phyloP scores from a whole-genome alignment of 805 yeast genomes.

The Cyberlindnera bimundalis region DNA sequence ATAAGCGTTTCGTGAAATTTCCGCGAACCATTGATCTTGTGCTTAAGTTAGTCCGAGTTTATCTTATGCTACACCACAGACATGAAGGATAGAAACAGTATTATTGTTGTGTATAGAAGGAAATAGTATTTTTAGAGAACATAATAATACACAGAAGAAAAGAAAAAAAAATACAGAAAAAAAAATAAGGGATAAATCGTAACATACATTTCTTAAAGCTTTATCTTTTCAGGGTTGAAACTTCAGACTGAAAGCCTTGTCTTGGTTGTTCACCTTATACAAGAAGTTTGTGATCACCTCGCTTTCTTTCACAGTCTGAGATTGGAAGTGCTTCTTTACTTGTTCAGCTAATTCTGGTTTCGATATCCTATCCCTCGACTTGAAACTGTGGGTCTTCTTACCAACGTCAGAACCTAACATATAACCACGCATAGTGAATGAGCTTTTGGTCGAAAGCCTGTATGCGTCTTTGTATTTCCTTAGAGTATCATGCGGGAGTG shows the following conservation, averaged over 20 bases:
- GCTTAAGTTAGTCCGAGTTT: no score
- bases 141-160: no score
- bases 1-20: no score
- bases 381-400: conserved; percentile 51
- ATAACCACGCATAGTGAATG: conserved; percentile 66
- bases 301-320: conserved; percentile 64
- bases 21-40: conserved; percentile 1
- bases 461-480: conserved; percentile 66
- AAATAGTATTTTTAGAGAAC: no score
- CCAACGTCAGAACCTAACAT: conserved; percentile 72
- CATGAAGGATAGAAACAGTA: neutral
- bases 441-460: conserved; percentile 51
- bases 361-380: conserved; percentile 42
- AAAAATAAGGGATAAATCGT: no score
- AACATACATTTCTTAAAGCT: neutral
- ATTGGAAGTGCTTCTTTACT: conserved; percentile 65
- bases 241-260: conserved; percentile 40
- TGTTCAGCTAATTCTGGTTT: conserved; percentile 58
- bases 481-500: conserved; percentile 58
- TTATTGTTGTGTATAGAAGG: no score
- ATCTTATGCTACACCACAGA: no score
- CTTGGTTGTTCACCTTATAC: conserved; percentile 77
- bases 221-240: conserved; percentile 25
- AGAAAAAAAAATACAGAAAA: no score
- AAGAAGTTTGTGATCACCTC: conserved; percentile 87